These are phyloP conservation scores for Auricularia cornea DNA, from an alignment of 768 basidiomycete genomes.

Conservation along the genomic window DNA sequence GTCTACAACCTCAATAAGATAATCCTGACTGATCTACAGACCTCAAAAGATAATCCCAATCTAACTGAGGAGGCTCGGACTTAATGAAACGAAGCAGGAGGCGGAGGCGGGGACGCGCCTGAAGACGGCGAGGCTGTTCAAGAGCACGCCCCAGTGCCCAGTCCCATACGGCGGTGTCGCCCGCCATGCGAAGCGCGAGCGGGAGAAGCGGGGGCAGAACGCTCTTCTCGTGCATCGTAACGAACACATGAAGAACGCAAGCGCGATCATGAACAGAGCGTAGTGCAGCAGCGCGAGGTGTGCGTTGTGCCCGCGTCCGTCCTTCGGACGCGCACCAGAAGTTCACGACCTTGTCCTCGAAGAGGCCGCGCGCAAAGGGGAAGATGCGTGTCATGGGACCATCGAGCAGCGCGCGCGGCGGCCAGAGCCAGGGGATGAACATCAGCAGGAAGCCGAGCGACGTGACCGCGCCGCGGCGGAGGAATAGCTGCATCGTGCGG, in stretches of 20 bases:
- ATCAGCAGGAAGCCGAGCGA: constrained; percentile 55
- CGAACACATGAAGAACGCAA: constrained; percentile 94
- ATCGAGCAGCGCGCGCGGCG: constrained; percentile 28
- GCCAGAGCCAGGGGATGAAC: constrained; percentile 77
- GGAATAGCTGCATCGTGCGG: constrained; percentile 59
- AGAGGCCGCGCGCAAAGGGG: constrained; percentile 82
- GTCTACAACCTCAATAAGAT: no score
- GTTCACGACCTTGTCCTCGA: constrained; percentile 95
- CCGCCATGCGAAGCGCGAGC: constrained; percentile 64
- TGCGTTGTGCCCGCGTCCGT: no score
- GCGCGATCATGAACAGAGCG: constrained; percentile 67
- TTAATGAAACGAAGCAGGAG: not conserved
- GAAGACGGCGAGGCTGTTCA: constrained; percentile 70
- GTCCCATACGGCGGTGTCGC: constrained; percentile 50
- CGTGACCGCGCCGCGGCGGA: constrained; percentile 60
- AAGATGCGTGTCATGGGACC: constrained; percentile 71
- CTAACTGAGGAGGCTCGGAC: no score
- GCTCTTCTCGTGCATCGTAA: constrained; percentile 94
- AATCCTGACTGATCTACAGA: no score
- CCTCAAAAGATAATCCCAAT: no score
- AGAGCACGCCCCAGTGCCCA: constrained; percentile 76
- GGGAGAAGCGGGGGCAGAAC: constrained; percentile 83
- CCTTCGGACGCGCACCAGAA: constrained; percentile 95
- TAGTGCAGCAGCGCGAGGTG: constrained; percentile 74
- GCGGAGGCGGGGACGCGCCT: constrained; percentile 61